Evolutionary conservation across 1,284 basidiomycete species (phyloP).

Genomic region (Trametes sp.): DNA sequence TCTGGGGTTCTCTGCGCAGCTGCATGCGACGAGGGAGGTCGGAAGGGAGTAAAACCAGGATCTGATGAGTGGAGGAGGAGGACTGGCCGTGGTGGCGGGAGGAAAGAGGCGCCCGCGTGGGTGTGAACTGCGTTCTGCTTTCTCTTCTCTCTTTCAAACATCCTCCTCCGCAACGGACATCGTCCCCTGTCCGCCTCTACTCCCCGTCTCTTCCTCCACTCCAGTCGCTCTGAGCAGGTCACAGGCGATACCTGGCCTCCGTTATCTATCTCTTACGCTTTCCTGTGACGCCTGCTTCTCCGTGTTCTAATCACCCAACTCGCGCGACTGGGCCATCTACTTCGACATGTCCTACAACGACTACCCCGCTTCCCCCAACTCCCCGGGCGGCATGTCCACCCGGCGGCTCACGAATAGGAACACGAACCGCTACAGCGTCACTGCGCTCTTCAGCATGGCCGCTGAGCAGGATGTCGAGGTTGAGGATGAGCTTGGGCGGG

Average conservation of each 20-base stretch:
- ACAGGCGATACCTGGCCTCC: slow-evolving; percentile 35
- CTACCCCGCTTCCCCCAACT: slow-evolving; percentile 54
- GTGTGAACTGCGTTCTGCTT: neutral
- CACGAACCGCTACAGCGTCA: slow-evolving; percentile 96
- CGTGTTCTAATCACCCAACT: slow-evolving; percentile 27
- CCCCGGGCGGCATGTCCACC: slow-evolving; percentile 69
- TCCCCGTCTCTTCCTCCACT: neutral
- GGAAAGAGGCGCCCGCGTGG: neutral
- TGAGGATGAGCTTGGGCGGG: slow-evolving; percentile 95
- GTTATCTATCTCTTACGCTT: slow-evolving; percentile 30
- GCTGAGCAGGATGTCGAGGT: slow-evolving; percentile 99
- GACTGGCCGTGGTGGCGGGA: neutral
- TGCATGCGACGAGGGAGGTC: neutral
- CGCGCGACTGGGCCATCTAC: slow-evolving; percentile 6
- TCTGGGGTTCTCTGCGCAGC: neutral
- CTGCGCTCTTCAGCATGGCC: slow-evolving; percentile 96
- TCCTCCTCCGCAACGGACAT: slow-evolving; percentile 9
- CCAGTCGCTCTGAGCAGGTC: slow-evolving; percentile 35
- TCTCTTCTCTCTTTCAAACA: slow-evolving; percentile 8
- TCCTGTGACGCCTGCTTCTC: slow-evolving; percentile 31
- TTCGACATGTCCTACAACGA: slow-evolving; percentile 56
- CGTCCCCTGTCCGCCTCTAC: slow-evolving; percentile 7
- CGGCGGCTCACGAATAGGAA: slow-evolving; percentile 88
- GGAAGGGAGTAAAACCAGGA: neutral
- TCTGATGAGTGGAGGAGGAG: neutral